Evolutionary conservation across 441 rosid genomes (phyloP).

Genomic region (Aquilaria agallochum): DNA sequence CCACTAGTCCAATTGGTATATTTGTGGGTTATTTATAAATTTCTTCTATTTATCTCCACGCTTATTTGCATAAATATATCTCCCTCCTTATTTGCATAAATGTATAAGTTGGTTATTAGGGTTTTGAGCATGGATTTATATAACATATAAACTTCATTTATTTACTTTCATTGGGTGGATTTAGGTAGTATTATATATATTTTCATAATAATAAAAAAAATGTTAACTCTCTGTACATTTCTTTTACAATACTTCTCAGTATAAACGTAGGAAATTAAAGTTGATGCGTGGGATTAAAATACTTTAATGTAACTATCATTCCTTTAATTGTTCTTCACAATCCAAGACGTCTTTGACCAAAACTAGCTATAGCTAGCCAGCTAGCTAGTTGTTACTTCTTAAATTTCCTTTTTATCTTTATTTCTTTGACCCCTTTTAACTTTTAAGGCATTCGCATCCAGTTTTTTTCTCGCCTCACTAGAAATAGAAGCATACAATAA

Average conservation of each 20-base stretch:
- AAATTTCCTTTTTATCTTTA: conserved; percentile 9
- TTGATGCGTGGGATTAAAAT: no score
- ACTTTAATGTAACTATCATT: background rate
- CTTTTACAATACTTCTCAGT: no score
- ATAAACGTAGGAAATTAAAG: no score
- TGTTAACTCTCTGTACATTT: no score
- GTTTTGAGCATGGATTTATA: no score
- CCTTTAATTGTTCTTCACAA: conserved; percentile 6
- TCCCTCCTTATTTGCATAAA: background rate
- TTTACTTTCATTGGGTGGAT: no score
- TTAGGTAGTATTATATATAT: no score
- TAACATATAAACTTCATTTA: no score
- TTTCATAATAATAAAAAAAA: no score
- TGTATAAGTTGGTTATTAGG: no score
- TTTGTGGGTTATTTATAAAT: no score
- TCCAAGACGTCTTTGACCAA: conserved; percentile 65
- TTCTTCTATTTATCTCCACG: background rate
- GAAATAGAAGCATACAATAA: background rate
- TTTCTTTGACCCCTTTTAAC: conserved; percentile 27
- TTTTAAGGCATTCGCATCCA: conserved; percentile 18
- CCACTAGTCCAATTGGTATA: no score
- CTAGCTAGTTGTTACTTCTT: background rate
- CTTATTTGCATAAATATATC: background rate
- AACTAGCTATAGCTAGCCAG: conserved; percentile 12
- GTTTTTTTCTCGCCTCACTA: background rate